These are phyloP conservation scores for Carallia brachiata DNA, from an alignment of 345 rosid species.

Conservation along the genomic window DNA sequence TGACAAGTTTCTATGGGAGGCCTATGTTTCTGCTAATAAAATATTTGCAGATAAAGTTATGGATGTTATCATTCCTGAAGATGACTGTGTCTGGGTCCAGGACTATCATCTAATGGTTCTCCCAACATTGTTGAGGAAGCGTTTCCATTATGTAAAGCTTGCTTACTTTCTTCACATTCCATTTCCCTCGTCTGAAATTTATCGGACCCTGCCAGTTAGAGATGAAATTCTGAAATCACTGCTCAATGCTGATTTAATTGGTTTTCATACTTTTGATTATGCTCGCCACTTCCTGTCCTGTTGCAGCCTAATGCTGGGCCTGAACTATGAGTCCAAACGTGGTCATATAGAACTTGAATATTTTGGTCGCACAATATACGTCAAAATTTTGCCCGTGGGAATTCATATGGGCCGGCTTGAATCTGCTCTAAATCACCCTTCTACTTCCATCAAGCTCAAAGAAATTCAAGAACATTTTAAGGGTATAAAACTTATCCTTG, in stretches of 20 bases:
- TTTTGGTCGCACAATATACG: slow-evolving; percentile 42
- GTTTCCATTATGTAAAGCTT: slow-evolving; percentile 35
- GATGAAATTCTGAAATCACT: too few relatives aligned
- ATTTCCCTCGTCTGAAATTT: slow-evolving; percentile 48
- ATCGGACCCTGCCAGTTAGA: slow-evolving; percentile 8
- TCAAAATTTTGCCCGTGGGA: slow-evolving; percentile 38
- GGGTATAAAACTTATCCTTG: slow-evolving; percentile 39
- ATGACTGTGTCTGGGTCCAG: slow-evolving; percentile 48
- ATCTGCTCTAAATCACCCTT: slow-evolving; percentile 33
- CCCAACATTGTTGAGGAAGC: slow-evolving; percentile 45
- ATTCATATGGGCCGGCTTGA: slow-evolving; percentile 19
- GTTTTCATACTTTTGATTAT: too few relatives aligned
- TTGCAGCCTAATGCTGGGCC: slow-evolving; percentile 45
- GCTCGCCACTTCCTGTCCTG: slow-evolving; percentile 41
- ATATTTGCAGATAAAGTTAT: slow-evolving; percentile 44
- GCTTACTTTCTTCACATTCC: slow-evolving; percentile 54
- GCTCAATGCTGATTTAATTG: too few relatives aligned
- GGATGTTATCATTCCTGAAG: slow-evolving; percentile 42
- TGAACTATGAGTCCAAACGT: slow-evolving; percentile 43
- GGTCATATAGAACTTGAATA: slow-evolving; percentile 46
- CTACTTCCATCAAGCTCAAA: slow-evolving; percentile 28
- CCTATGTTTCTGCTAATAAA: slow-evolving; percentile 42
- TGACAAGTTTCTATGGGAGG: slow-evolving; percentile 39
- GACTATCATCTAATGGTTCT: slow-evolving; percentile 51
- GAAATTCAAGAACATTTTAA: slow-evolving; percentile 38